These are phyloP conservation scores for Pythium phragmitis DNA, from an alignment of 352 stramenopile genomes.

Conservation along the genomic window DNA sequence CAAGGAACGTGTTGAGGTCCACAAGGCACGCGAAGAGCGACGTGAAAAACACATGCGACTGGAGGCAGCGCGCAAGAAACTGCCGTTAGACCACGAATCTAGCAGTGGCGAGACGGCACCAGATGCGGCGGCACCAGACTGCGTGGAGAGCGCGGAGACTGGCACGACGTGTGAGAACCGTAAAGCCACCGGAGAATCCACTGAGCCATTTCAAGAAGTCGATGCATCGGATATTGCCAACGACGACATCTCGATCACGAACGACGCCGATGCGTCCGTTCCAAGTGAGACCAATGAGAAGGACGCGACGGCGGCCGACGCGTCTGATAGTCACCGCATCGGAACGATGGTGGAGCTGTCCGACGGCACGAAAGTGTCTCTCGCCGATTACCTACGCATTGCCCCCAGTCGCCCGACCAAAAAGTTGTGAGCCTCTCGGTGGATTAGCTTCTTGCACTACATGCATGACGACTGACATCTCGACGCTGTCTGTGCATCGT, in stretches of 20 bases:
- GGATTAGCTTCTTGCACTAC: background rate
- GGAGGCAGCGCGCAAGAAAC: slow-evolving; percentile 40
- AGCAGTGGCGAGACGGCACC: slow-evolving; percentile 3
- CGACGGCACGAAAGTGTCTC: slow-evolving; percentile 52
- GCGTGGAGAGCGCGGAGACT: slow-evolving; percentile 10
- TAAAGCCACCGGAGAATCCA: background rate
- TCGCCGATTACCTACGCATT: slow-evolving; percentile 66
- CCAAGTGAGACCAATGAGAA: slow-evolving; percentile 29
- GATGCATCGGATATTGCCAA: slow-evolving; percentile 4
- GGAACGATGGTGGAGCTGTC: slow-evolving; percentile 60
- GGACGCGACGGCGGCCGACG: slow-evolving; percentile 32
- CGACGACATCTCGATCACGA: slow-evolving; percentile 21
- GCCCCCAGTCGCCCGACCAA: slow-evolving; percentile 36
- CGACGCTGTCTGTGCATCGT: background rate
- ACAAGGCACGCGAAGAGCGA: slow-evolving; percentile 69
- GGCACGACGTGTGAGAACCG: slow-evolving; percentile 21
- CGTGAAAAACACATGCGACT: slow-evolving; percentile 56
- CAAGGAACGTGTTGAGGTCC: slow-evolving; percentile 53
- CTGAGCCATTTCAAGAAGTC: slow-evolving; percentile 22
- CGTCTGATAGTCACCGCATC: slow-evolving; percentile 33
- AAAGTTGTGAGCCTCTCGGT: slow-evolving; percentile 37
- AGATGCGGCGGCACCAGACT: slow-evolving; percentile 3
- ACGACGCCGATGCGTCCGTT: slow-evolving; percentile 12
- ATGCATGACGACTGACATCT: slow-evolving; percentile 3
- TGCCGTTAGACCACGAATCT: slow-evolving; percentile 26